Base-by-base conservation (phyloP, 768 basidiomycete species). In the Lentinula raphanica region DNA sequence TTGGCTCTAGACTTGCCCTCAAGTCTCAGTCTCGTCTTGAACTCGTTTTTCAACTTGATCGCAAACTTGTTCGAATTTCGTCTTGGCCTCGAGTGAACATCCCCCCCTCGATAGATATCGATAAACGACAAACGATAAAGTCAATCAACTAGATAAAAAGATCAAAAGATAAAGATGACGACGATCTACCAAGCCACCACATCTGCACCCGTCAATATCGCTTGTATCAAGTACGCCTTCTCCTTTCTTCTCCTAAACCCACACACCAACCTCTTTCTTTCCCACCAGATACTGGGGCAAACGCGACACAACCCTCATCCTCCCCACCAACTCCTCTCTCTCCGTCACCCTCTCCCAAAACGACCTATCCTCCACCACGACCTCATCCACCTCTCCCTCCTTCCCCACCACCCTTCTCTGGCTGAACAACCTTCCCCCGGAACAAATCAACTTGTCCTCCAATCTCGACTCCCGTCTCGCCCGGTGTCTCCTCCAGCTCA, bases 251-350 rank as follows among this genome's bases (percentile, higher is more conserved):
- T 23, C 44, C 23, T n/a, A n/a, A n/a, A n/a, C n/a, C n/a, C 9
- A 12, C 9, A 17, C 19, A 17, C n/a, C n/a, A 36, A n/a, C 13
- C 3, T 36, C n/a, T 19, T 23, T n/a, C n/a, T n/a, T n/a, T n/a
- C n/a, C n/a, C n/a, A 57, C 19, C 59, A 95, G 91, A 71, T 98
- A 98, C 80, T 99, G 97, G 97, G 97, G 97, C 62, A 99, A 99
- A 74, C 90, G 97, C 60, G 90, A 98, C 73, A 95, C 93, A 3
- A 83, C 87, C 65, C 85, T 98, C 62, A 98, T 98, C 69, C 79
- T 99, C 58, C 97, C 97, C 44, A 98, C 94, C 62, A 99, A 99
- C 75, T 93, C 94, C 0, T 98, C 96, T 9, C 84, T 99, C n/a
- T 98, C 95, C 6, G 92, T 98, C 49, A 98, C 97, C 2, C 88